These are phyloP conservation scores for Chlamydomonas urium DNA, from an alignment of 139 green algal genomes.

Conservation along the genomic window DNA sequence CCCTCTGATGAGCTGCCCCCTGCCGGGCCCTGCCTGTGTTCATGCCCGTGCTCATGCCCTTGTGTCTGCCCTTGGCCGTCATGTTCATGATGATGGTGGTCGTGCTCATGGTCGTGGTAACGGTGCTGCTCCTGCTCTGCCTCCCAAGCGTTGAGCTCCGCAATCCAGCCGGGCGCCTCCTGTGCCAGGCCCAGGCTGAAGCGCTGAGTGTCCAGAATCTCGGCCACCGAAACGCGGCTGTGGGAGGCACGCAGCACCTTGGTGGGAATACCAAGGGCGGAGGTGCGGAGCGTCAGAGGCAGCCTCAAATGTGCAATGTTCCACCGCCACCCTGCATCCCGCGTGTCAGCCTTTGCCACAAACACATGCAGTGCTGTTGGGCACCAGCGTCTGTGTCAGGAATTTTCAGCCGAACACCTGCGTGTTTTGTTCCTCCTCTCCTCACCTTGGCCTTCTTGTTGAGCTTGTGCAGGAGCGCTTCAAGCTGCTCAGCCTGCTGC, in stretches of 20 bases:
- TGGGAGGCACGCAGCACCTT: conserved; percentile 18
- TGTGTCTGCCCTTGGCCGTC: too few species aligned
- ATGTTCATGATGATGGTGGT: conserved; percentile 1
- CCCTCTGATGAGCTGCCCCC: background rate
- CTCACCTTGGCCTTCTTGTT: conserved; percentile 51
- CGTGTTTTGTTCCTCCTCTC: too few species aligned
- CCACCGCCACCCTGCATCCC: too few species aligned
- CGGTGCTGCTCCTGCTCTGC: background rate
- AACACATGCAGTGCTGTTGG: too few species aligned
- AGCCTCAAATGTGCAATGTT: too few species aligned
- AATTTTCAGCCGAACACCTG: too few species aligned
- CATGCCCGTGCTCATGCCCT: background rate
- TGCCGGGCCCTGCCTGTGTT: background rate
- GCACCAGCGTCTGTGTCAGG: too few species aligned
- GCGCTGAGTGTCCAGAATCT: conserved; percentile 19
- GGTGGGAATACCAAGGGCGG: too few species aligned
- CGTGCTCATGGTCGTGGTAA: background rate
- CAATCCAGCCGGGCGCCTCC: conserved; percentile 31
- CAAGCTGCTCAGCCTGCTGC: conserved; percentile 43
- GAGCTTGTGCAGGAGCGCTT: conserved; percentile 44
- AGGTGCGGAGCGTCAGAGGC: too few species aligned
- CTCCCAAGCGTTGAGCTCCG: conserved; percentile 41
- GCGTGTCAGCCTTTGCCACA: too few species aligned
- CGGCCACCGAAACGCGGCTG: conserved; percentile 3
- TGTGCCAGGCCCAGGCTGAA: conserved; percentile 25